Evolutionary conservation across 2,329 filamentous ascomycete genomes (phyloP).

Genomic region (Coniochaeta sp.): DNA sequence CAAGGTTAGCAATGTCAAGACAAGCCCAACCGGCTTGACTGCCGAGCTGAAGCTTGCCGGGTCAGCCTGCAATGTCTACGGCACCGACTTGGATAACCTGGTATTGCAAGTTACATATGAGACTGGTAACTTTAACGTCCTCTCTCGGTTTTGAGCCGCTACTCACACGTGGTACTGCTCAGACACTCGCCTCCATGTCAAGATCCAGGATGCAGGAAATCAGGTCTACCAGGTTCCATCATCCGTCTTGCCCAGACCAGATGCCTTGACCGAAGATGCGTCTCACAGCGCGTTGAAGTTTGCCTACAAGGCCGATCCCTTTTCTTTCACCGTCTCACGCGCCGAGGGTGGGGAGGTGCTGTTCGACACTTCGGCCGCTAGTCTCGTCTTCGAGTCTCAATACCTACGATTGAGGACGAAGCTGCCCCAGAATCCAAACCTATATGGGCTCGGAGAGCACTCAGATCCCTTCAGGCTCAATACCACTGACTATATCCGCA

Average conservation of each 20-base stretch:
- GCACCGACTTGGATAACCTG: conserved; percentile 56
- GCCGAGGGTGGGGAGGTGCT: conserved; percentile 40
- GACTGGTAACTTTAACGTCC: conserved; percentile 27
- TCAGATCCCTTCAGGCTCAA: conserved; percentile 62
- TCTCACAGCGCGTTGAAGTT: conserved; percentile 39
- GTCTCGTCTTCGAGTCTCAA: conserved; percentile 69
- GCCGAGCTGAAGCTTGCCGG: conserved; percentile 59
- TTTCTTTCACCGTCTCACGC: conserved; percentile 32
- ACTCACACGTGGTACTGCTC: background rate
- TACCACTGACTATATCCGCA: conserved; percentile 61
- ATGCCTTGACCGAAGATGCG: conserved; percentile 17
- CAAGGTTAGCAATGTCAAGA: conserved; percentile 46
- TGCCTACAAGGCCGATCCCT: conserved; percentile 27
- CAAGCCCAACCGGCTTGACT: conserved; percentile 42
- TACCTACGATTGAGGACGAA: conserved; percentile 66
- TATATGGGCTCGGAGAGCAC: conserved; percentile 77
- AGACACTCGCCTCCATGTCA: conserved; percentile 66
- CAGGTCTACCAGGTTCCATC: conserved; percentile 70
- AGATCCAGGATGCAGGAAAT: conserved; percentile 64
- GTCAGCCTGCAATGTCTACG: conserved; percentile 59
- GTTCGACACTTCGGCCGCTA: conserved; percentile 61
- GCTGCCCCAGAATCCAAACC: conserved; percentile 58
- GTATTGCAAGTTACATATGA: conserved; percentile 59
- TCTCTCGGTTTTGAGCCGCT: background rate
- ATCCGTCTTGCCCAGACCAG: conserved; percentile 57